Percentiles rank a stretch among this genome's conserved stretches.
phyloP scores from a whole-genome alignment of 495 filamentous ascomycete species.

The Trichocladium antarcticum region DNA sequence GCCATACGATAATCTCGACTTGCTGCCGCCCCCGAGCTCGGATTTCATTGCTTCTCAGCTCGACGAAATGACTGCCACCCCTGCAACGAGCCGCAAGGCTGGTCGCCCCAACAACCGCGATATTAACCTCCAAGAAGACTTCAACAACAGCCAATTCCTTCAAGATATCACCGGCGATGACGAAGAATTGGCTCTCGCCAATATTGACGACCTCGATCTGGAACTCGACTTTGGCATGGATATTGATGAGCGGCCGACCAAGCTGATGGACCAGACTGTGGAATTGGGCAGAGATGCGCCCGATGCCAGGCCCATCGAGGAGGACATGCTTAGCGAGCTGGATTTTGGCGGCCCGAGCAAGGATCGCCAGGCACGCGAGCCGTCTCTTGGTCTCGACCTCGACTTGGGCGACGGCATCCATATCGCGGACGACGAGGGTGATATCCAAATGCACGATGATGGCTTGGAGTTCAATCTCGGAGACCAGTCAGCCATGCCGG shows the following conservation, averaged over 20 bases:
- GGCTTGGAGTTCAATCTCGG: slow-evolving; percentile 43
- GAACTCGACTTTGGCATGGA: slow-evolving; percentile 51
- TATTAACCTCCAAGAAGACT: slow-evolving; percentile 50
- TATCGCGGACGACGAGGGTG: slow-evolving; percentile 48
- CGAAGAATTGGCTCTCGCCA: slow-evolving; percentile 41
- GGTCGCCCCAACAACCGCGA: slow-evolving; percentile 52
- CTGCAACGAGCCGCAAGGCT: slow-evolving; percentile 35
- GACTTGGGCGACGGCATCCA: slow-evolving; percentile 43
- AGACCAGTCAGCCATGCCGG: slow-evolving; percentile 39
- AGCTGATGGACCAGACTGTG: slow-evolving; percentile 50
- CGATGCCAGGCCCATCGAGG: slow-evolving; percentile 50
- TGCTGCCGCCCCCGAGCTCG: slow-evolving; percentile 55
- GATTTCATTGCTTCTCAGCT: slow-evolving; percentile 61
- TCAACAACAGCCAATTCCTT: slow-evolving; percentile 54
- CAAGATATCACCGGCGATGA: slow-evolving; percentile 50
- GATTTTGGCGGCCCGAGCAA: slow-evolving; percentile 41
- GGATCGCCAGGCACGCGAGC: slow-evolving; percentile 31
- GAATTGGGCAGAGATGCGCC: slow-evolving; percentile 79
- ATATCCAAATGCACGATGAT: slow-evolving; percentile 51
- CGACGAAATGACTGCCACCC: slow-evolving; percentile 41
- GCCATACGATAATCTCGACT: slow-evolving; percentile 70
- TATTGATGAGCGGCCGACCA: slow-evolving; percentile 36
- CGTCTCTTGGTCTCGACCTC: slow-evolving; percentile 36
- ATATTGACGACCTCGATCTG: slow-evolving; percentile 46
- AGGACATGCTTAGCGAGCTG: slow-evolving; percentile 61